Base-by-base conservation (phyloP, 2,329 filamentous ascomycete genomes). In the Fusarium protoensiforme region DNA sequence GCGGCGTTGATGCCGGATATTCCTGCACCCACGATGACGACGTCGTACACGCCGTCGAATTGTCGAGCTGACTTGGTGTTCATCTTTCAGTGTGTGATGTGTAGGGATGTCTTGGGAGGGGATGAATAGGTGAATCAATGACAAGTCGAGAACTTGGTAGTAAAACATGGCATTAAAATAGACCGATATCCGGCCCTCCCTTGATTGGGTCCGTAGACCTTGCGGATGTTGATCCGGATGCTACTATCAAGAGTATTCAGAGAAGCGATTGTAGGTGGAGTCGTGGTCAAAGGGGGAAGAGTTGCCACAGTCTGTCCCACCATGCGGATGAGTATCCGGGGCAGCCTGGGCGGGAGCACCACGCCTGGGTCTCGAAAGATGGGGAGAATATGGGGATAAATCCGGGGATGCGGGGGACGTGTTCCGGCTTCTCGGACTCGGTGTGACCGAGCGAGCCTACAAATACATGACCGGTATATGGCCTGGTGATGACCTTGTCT, bases 1-100 rank as follows among this genome's bases (percentile, higher is more conserved):
- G 89, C 92, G n/a, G 90, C 85, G 75, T 94, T 94, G 83, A 95
- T 92, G 61, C 93, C 93, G 14, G 91, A 92, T 64, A 95, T 89
- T n/a, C 93, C 93, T 2, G 92, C 92, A n/a, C 93, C 93, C 64
- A 95, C 82, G 73, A 95, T 89, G 75, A 93, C 80, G 24, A 90
- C 80, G 75, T 92, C 89, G 13, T 43, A 43, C 13, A 43, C 20
- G 20, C 13, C 39, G 2, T 24, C 39, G 13, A 43, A 22, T 43
- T 43, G 20, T 14, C 7, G 39, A 9, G 20, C 20, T 43, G 39
- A 43, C 39, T 43, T 43, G 20, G 20, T 24, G 39, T 43, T 4
- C 39, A 43, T 39, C 18, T 39, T 43, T 43, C 11, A 13, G 7
- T 24, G 7, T 8, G 39, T 24, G 13, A 43, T 24, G 20, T 6